Evolutionary conservation across 2,329 filamentous ascomycete species (phyloP).

Genomic region (Fusarium clavum): DNA sequence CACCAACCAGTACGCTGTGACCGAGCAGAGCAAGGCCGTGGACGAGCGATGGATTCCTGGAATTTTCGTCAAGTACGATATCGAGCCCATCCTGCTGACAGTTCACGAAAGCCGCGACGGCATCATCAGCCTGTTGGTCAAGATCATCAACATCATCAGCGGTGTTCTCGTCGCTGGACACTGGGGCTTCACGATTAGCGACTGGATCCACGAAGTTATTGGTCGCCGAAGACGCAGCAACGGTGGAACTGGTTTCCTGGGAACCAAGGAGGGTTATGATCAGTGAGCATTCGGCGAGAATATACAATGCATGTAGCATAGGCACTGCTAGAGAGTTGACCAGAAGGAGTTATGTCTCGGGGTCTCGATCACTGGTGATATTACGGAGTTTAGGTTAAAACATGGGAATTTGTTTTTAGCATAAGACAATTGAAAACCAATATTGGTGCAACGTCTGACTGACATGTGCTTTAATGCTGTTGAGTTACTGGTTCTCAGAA

Average conservation of each 20-base stretch:
- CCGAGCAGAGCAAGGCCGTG: constrained; percentile 81
- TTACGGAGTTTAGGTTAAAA: constrained; percentile 44
- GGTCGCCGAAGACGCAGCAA: constrained; percentile 61
- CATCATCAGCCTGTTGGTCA: constrained; percentile 79
- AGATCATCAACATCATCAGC: constrained; percentile 89
- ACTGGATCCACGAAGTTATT: constrained; percentile 74
- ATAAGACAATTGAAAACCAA: constrained; percentile 18
- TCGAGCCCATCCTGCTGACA: constrained; percentile 91
- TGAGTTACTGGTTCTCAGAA: neutral
- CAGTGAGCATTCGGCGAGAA: constrained; percentile 4
- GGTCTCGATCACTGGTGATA: constrained; percentile 31
- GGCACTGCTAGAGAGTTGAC: constrained; percentile 20
- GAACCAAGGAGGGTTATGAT: constrained; percentile 57
- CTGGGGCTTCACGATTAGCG: constrained; percentile 88
- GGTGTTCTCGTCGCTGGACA: constrained; percentile 94
- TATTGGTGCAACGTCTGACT: neutral
- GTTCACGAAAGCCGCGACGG: constrained; percentile 85
- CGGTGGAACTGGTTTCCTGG: constrained; percentile 63
- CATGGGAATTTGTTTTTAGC: constrained; percentile 30
- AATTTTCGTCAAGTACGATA: constrained; percentile 98
- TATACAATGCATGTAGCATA: constrained; percentile 25
- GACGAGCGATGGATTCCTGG: constrained; percentile 81
- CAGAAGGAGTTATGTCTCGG: constrained; percentile 33
- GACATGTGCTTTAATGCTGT: neutral
- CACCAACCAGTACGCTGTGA: constrained; percentile 98